Evolutionary conservation across 2,329 filamentous ascomycete species (phyloP), one percentile per base, ranked within the genome.

Genomic region (Aspergillus hiratsukae): DNA sequence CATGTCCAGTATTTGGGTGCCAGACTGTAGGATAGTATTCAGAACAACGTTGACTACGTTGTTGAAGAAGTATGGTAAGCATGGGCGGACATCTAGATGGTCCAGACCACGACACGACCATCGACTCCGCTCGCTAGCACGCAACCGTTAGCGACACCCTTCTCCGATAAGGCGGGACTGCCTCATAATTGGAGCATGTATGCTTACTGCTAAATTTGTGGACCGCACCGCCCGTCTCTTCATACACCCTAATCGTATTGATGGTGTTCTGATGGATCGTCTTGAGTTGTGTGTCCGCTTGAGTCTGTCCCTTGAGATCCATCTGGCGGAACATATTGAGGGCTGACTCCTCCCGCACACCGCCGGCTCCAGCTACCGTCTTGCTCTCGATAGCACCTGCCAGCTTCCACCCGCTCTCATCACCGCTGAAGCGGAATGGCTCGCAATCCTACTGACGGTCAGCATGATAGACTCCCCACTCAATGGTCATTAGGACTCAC

Each of bases 261-360:
- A 99, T 90, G 27, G 92, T 96, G 77, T 99, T 99, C 74, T 99
- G 94, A 76, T 99, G 94, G 49, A 94, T 86, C 10, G 94, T 97
- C 78, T 91, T 94, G 65, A 99, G 81, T 78, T 96, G 90, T 3
- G 92, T 97, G 72, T 97, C 92, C 68, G 96, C 91, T 71, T 90
- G 90, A 55, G 82, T 80, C 77, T 96, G 96, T 60, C 94, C 94
- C 82, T 94, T 96, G 63, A 99, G 82, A 75, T 99, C 94, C 94
- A 99, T 97, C 79, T 97, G 92, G 68, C 87, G 86, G 79, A 99
- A 99, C 91, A 97, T 96, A 76, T 97, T 96, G 73, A 97, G 80
- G 25, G 94, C 94, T 62, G 89, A 94, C 74, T 97, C 94, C 76
- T 97, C 94, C 31, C 88, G 83, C 57, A 80, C 78, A 56, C 82